Percentiles rank a stretch among this genome's conserved stretches.
Evolutionary conservation across 129 eudicot species (phyloP).

Genomic region (Flaveria linearis): DNA sequence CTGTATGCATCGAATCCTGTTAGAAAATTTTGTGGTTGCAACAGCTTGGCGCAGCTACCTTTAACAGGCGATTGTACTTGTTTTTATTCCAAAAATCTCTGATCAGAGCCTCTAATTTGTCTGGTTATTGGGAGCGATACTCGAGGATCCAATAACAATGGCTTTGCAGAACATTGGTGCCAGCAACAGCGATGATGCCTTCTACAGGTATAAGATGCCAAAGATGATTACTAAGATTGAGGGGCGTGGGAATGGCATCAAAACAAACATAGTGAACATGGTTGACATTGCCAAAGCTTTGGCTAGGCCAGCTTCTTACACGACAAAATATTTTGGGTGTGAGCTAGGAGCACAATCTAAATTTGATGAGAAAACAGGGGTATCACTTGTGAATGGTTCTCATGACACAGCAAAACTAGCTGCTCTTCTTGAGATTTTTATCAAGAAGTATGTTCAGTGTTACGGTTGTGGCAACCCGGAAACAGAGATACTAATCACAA

Average conservation of each 20-base stretch:
- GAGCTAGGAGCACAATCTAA: slow-evolving; percentile 78
- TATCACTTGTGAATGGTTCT: slow-evolving; percentile 58
- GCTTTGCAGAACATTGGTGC: slow-evolving; percentile 75
- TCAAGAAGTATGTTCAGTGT: slow-evolving; percentile 66
- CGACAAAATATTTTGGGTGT: slow-evolving; percentile 61
- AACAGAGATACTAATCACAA: slow-evolving; percentile 54
- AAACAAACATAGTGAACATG: slow-evolving; percentile 72
- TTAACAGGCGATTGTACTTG: neutral
- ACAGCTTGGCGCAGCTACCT: slow-evolving; percentile 28
- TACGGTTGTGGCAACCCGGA: slow-evolving; percentile 75
- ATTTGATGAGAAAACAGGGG: slow-evolving; percentile 62
- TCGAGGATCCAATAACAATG: slow-evolving; percentile 33
- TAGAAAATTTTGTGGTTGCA: slow-evolving; percentile 30
- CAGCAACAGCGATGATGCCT: slow-evolving; percentile 71
- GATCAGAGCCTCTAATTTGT: neutral
- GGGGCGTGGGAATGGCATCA: slow-evolving; percentile 72
- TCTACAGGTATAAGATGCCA: slow-evolving; percentile 72
- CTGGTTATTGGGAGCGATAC: slow-evolving; percentile 19
- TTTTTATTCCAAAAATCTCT: slow-evolving; percentile 1
- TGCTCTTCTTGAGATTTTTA: slow-evolving; percentile 59
- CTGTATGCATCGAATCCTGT: slow-evolving; percentile 50
- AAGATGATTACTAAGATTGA: slow-evolving; percentile 58
- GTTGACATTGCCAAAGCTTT: slow-evolving; percentile 69
- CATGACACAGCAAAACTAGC: slow-evolving; percentile 64
- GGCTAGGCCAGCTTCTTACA: slow-evolving; percentile 66